Evolutionary conservation across 1,284 basidiomycete genomes (phyloP), one percentile per base, ranked within the genome.

Genomic region (Pseudozyma hubeiensis): DNA sequence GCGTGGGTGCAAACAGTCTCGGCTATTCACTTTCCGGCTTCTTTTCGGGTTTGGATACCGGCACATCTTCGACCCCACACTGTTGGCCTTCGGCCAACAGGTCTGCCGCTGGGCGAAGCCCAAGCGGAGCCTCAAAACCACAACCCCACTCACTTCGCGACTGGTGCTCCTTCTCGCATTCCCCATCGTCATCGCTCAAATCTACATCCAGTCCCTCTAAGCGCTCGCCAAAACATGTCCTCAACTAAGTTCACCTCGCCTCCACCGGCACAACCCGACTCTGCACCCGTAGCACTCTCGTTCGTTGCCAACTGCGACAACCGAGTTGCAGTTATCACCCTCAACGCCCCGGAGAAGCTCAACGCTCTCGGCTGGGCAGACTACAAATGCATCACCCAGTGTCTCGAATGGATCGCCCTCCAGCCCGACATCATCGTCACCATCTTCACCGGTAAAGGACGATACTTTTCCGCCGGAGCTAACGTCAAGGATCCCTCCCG

Each of bases 401-500:
- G 37, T n/a, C 61, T 79, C 16, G 58, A 70, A n/a, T 78, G 76
- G 78, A 61, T 79, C 37, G 58, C 63, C 0, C 33, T 53, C 10
- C 75, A 78, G 39, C 62, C 72, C 5, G 40, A 64, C n/a, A 50
- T 79, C 30, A 40, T 70, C 11, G 55, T 79, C 39, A 72, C 68
- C 31, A 60, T 79, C 17, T 57, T 79, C 30, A 78, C 78, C 19
- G 78, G 66, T 30, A 64, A 56, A 17, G 78, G 78, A 14, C 50
- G 78, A 5, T 79, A 75, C 66, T 79, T 73, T 35, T 74, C 69
- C 13, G 67, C 77, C 5, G 77, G 77, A 4, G 77, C 77, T 39
- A 61, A 78, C 33, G 64, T 79, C 45, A 64, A 71, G 24, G 77
- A 79, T 29, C 65, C 75, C 5, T 64, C 75, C 0, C 64, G 77